These are phyloP conservation scores for Gyromitra esculenta DNA, from an alignment of 2,329 filamentous ascomycete species.

Conservation along the genomic window DNA sequence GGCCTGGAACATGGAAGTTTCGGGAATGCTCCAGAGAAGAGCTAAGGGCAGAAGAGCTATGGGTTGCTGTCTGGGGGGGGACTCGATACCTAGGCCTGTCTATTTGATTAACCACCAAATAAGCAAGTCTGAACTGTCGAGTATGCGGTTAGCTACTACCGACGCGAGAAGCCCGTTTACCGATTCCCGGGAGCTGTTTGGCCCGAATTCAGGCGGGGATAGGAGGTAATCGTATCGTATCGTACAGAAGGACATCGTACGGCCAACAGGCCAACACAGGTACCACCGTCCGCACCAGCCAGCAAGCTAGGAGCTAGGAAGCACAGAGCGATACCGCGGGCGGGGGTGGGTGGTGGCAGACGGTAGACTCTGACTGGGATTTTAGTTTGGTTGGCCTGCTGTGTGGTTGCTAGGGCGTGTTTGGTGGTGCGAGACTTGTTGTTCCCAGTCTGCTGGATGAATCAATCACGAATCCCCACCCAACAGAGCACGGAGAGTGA, in stretches of 20 bases:
- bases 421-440: slow-evolving; percentile 25
- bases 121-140: slow-evolving; percentile 35
- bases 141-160: slow-evolving; percentile 32
- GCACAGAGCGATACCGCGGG: slow-evolving; percentile 20
- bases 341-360: no score
- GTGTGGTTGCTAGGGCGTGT: slow-evolving; percentile 5
- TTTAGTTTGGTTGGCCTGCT: slow-evolving; percentile 8
- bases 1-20: slow-evolving; percentile 43
- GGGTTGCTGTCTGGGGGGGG: slow-evolving; percentile 26
- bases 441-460: slow-evolving; percentile 26
- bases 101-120: slow-evolving; percentile 45
- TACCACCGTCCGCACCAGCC: slow-evolving; percentile 21
- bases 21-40: slow-evolving; percentile 43
- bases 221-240: slow-evolving; percentile 11
- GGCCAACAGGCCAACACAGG: slow-evolving; percentile 34
- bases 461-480: slow-evolving; percentile 26
- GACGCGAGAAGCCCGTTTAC: slow-evolving; percentile 44
- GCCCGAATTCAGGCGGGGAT: slow-evolving; percentile 33
- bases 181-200: slow-evolving; percentile 44
- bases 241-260: slow-evolving; percentile 35
- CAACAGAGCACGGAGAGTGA: neutral
- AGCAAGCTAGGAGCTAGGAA: slow-evolving; percentile 31
- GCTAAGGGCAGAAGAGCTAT: slow-evolving; percentile 38
- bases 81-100: slow-evolving; percentile 16
- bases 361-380: neutral